Conservation (phyloP, 257 asterid species). For the Datura wrightii region DNA sequence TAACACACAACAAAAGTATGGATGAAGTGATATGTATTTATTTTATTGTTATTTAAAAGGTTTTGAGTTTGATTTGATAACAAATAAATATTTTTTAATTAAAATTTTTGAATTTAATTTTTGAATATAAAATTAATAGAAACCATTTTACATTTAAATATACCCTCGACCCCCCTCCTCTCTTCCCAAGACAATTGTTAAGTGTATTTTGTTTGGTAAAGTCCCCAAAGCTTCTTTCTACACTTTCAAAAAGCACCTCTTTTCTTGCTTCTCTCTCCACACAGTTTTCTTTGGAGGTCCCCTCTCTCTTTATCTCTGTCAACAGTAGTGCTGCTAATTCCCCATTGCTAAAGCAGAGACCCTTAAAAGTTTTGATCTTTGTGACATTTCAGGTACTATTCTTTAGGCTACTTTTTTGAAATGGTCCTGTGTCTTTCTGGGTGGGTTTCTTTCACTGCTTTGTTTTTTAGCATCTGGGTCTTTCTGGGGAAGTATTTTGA, state of each 20-base stretch:
- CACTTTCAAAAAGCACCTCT: background rate
- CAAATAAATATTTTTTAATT: no score
- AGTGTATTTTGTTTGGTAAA: conserved; percentile 21
- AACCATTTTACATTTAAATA: no score
- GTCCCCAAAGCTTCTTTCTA: conserved; percentile 24
- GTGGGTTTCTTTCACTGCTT: conserved; percentile 12
- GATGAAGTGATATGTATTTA: background rate
- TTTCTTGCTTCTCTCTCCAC: background rate
- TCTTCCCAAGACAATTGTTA: background rate
- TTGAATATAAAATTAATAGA: no score
- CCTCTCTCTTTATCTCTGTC: conserved; percentile 30
- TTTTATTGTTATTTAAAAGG: background rate
- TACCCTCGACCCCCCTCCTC: background rate
- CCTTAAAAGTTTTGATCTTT: conserved; percentile 30
- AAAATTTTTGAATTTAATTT: no score
- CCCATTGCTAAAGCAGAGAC: background rate
- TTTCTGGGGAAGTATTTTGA: background rate
- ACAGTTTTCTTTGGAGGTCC: background rate
- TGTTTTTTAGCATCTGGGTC: background rate
- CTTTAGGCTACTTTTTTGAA: background rate
- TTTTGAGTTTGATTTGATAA: background rate
- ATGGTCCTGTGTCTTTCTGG: conserved; percentile 9
- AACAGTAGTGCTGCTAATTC: conserved; percentile 21
- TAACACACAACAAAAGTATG: background rate
- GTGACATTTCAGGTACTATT: conserved; percentile 22